These are phyloP conservation scores for Spencermartinsiella europaea DNA, from an alignment of 805 yeast genomes.

Conservation along the genomic window DNA sequence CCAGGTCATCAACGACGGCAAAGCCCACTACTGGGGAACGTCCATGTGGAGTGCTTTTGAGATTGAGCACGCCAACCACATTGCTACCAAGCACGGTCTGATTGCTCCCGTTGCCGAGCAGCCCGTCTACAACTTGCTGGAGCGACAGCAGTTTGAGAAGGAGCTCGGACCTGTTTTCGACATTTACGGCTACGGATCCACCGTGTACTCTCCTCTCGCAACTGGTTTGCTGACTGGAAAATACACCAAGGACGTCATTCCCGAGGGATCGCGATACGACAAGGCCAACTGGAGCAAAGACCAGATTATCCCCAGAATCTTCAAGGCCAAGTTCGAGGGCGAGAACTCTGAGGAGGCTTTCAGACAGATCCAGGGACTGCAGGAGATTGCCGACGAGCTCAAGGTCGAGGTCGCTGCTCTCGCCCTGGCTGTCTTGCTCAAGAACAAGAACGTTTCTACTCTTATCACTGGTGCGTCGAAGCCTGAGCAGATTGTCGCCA, in stretches of 20 bases:
- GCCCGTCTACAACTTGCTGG: slow-evolving; percentile 26
- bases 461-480: slow-evolving; percentile 29
- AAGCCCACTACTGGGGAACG: slow-evolving; percentile 33
- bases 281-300: slow-evolving; percentile 15
- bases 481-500: slow-evolving; percentile 28
- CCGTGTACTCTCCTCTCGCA: slow-evolving; percentile 32
- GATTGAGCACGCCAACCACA: slow-evolving; percentile 32
- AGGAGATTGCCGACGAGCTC: slow-evolving; percentile 25
- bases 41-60: slow-evolving; percentile 32
- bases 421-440: slow-evolving; percentile 30
- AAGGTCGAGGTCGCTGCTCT: slow-evolving; percentile 27
- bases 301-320: slow-evolving; percentile 4
- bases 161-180: slow-evolving; percentile 29
- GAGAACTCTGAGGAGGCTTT: slow-evolving; percentile 24
- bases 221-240: slow-evolving; percentile 33
- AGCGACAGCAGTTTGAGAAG: slow-evolving; percentile 27
- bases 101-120: slow-evolving; percentile 32
- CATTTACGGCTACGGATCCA: slow-evolving; percentile 30
- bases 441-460: slow-evolving; percentile 30
- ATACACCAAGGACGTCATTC: slow-evolving; percentile 25
- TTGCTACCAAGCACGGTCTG: slow-evolving; percentile 29
- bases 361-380: slow-evolving; percentile 23
- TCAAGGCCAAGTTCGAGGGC: slow-evolving; percentile 18
- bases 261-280: slow-evolving; percentile 23
- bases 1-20: slow-evolving; percentile 29